phyloP scores from a whole-genome alignment of 495 filamentous ascomycete species.

The Cudoniella acicularis region DNA sequence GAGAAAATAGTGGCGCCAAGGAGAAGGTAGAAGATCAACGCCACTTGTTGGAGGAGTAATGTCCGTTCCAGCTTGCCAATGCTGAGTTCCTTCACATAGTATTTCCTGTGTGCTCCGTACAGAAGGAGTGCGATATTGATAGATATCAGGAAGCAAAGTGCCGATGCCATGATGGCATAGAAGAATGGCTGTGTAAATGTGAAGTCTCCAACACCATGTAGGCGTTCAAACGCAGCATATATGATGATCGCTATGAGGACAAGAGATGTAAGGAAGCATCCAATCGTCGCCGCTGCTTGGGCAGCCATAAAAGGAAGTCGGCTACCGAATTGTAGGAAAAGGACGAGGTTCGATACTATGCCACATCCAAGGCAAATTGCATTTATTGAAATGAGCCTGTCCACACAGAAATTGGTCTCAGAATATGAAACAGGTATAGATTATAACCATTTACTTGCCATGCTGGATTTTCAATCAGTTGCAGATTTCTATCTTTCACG shows the following conservation, averaged over 20 bases:
- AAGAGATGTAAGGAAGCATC: background rate
- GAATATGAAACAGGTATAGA: too few species aligned
- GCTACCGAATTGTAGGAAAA: background rate
- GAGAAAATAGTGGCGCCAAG: slow-evolving; percentile 43
- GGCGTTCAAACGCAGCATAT: background rate
- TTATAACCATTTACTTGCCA: too few species aligned
- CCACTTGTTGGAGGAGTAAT: slow-evolving; percentile 70
- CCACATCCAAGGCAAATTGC: background rate
- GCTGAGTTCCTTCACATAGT: slow-evolving; percentile 68
- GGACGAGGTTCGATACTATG: background rate
- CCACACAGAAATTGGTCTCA: background rate
- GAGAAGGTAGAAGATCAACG: slow-evolving; percentile 50
- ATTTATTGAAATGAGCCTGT: background rate
- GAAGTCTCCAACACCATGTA: slow-evolving; percentile 24
- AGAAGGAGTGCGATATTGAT: slow-evolving; percentile 66
- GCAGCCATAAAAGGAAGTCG: background rate
- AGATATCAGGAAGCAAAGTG: slow-evolving; percentile 59
- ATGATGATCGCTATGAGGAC: background rate
- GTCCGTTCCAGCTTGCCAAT: slow-evolving; percentile 68
- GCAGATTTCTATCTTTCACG: background rate
- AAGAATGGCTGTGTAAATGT: slow-evolving; percentile 62
- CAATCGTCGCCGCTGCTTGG: background rate
- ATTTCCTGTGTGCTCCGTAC: slow-evolving; percentile 67
- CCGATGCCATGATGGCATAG: slow-evolving; percentile 66
- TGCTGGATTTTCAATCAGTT: background rate